phyloP scores from a whole-genome alignment of 2,329 filamentous ascomycete genomes.

The Lachnellula suecica region DNA sequence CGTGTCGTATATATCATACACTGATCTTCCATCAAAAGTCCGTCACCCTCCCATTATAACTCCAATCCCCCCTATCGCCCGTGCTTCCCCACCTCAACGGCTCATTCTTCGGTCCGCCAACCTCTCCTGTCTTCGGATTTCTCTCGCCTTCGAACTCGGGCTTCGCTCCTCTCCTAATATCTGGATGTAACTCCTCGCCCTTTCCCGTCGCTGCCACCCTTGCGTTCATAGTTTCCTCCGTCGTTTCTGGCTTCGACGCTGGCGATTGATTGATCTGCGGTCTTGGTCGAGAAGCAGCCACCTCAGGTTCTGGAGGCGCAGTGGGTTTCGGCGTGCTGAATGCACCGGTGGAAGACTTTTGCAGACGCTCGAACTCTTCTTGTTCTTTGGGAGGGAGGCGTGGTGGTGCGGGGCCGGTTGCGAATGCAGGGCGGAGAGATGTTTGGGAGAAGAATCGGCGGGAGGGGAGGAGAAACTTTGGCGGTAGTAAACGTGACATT shows the following conservation, averaged over 20 bases:
- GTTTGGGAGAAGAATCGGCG: constrained; percentile 30
- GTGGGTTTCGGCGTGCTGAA: constrained; percentile 62
- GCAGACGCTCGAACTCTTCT: constrained; percentile 85
- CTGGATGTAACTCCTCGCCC: constrained; percentile 67
- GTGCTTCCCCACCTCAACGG: constrained; percentile 79
- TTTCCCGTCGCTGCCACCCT: constrained; percentile 53
- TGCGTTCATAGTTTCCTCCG: constrained; percentile 33
- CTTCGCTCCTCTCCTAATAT: constrained; percentile 72
- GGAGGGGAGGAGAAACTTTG: constrained; percentile 26
- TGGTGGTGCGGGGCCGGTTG: constrained; percentile 68
- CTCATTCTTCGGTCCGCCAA: constrained; percentile 97
- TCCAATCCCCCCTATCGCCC: constrained; percentile 71
- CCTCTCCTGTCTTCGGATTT: constrained; percentile 92
- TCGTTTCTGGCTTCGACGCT: constrained; percentile 21
- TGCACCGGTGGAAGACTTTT: constrained; percentile 72
- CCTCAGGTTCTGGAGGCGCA: constrained; percentile 21
- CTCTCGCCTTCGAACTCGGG: constrained; percentile 91
- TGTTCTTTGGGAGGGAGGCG: constrained; percentile 87
- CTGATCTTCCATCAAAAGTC: constrained; percentile 61
- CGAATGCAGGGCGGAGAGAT: constrained; percentile 38
- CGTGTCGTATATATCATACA: background rate
- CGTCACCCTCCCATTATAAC: constrained; percentile 91
- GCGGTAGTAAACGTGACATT: constrained; percentile 30
- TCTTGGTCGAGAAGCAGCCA: constrained; percentile 25
- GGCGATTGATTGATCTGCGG: constrained; percentile 51